These are phyloP conservation scores for Hymenoscyphus repandus DNA, from an alignment of 2,329 filamentous ascomycete genomes.

Conservation along the genomic window DNA sequence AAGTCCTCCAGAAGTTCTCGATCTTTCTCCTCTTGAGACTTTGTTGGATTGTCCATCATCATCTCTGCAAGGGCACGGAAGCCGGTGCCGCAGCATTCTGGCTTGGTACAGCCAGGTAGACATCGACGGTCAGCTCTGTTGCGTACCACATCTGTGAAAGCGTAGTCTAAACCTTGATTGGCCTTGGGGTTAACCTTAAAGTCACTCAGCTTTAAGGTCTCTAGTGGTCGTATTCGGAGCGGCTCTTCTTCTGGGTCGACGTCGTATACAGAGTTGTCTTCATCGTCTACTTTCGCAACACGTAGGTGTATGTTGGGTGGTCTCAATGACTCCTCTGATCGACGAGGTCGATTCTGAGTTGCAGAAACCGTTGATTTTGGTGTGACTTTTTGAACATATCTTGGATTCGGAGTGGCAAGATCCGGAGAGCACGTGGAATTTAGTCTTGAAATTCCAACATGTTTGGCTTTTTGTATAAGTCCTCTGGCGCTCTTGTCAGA, in stretches of 20 bases:
- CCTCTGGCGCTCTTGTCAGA: background rate
- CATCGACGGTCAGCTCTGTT: constrained; percentile 53
- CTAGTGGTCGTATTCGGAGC: constrained; percentile 36
- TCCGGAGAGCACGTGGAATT: background rate
- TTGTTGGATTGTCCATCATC: constrained; percentile 16
- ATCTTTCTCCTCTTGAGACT: constrained; percentile 36
- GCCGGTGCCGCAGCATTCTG: constrained; percentile 44
- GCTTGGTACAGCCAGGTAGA: constrained; percentile 56
- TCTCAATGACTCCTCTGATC: background rate
- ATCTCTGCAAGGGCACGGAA: constrained; percentile 29
- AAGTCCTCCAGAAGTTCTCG: constrained; percentile 49
- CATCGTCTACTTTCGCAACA: background rate
- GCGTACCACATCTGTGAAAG: constrained; percentile 56
- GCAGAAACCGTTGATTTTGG: background rate
- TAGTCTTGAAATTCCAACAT: too few species aligned
- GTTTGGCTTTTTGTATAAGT: background rate
- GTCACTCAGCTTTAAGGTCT: constrained; percentile 41
- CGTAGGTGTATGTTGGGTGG: background rate
- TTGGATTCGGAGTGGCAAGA: background rate
- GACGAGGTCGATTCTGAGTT: background rate
- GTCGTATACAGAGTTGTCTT: background rate
- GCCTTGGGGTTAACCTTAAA: constrained; percentile 61
- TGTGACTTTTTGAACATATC: background rate
- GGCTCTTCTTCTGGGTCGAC: constrained; percentile 29
- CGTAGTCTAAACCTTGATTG: constrained; percentile 54